Conservation (phyloP, 441 rosid species). For the Gossypium lobatum region DNA sequence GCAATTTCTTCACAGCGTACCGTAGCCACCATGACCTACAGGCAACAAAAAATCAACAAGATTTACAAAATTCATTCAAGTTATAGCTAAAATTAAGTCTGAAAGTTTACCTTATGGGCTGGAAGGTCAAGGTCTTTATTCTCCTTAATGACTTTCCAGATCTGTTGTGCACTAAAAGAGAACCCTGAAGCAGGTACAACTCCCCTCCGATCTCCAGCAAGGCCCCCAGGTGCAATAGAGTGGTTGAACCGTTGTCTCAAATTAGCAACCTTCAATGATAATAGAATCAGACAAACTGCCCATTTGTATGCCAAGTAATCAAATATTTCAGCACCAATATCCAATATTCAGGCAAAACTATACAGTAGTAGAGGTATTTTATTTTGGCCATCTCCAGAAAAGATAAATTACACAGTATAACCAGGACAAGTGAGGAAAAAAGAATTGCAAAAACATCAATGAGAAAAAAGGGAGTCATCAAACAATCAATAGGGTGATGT, state of each 20-base stretch:
- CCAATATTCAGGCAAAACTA: not conserved
- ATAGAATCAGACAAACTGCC: conserved; percentile 7
- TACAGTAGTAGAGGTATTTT: not conserved
- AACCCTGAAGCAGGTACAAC: conserved; percentile 98
- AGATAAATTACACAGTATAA: not conserved
- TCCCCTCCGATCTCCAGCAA: conserved; percentile 98
- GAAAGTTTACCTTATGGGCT: conserved; percentile 76
- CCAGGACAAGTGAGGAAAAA: not conserved
- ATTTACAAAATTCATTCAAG: too few relatives aligned
- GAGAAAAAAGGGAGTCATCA: not conserved
- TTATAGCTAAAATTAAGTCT: too few relatives aligned
- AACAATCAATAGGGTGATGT: not conserved
- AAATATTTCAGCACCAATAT: not conserved
- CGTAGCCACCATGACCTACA: conserved; percentile 98
- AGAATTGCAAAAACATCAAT: not conserved
- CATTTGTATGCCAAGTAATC: not conserved
- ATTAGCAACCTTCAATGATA: conserved; percentile 51
- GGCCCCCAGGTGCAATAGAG: conserved; percentile 97
- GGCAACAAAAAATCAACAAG: not conserved
- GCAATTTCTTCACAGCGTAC: conserved; percentile 99
- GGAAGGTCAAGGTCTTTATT: conserved; percentile 99
- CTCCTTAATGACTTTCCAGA: conserved; percentile 96
- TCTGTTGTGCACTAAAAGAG: conserved; percentile 86
- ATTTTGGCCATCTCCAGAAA: not conserved
- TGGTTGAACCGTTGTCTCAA: conserved; percentile 85